Evolutionary conservation across 2,329 filamentous ascomycete genomes (phyloP).

Genomic region (Hymenoscyphus albidus): DNA sequence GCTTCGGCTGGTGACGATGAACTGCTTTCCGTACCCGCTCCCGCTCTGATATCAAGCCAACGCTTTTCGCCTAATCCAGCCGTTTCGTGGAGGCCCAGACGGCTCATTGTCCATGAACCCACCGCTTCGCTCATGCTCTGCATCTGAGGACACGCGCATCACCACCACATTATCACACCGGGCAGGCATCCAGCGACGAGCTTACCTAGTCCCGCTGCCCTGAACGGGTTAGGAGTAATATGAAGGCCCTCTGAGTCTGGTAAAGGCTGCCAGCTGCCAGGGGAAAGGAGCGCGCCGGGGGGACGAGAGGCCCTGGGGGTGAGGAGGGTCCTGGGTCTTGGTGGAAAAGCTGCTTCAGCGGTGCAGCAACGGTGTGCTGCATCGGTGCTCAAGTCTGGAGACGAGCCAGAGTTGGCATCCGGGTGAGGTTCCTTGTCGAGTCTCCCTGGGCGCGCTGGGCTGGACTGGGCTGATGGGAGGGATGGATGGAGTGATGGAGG

Average conservation of each 20-base stretch:
- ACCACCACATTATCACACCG: constrained; percentile 2
- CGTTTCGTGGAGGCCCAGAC: background rate
- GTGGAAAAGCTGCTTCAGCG: constrained; percentile 13
- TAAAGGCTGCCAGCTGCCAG: constrained; percentile 1
- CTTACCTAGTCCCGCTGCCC: background rate
- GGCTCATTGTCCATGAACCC: background rate
- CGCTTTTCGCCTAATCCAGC: background rate
- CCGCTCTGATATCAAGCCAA: background rate
- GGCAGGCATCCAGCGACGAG: background rate
- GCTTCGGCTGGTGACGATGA: background rate
- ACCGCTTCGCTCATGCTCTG: background rate
- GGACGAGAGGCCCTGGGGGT: background rate
- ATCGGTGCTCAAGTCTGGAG: constrained; percentile 19
- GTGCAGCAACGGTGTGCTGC: constrained; percentile 10
- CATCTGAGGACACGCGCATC: background rate
- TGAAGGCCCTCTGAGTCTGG: constrained; percentile 4
- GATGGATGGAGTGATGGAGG: background rate
- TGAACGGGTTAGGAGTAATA: background rate
- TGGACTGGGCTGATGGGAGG: background rate
- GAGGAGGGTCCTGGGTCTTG: constrained; percentile 1
- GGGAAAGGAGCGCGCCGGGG: constrained; percentile 6
- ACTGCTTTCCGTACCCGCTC: background rate
- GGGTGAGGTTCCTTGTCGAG: background rate
- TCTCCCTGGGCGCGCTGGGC: background rate
- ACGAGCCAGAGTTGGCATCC: constrained; percentile 13